A percentile compares a stretch with the other conserved stretches of the same genome.
phyloP scores from a whole-genome alignment of 1,139 yeast species.

The Suhomyces maxii region DNA sequence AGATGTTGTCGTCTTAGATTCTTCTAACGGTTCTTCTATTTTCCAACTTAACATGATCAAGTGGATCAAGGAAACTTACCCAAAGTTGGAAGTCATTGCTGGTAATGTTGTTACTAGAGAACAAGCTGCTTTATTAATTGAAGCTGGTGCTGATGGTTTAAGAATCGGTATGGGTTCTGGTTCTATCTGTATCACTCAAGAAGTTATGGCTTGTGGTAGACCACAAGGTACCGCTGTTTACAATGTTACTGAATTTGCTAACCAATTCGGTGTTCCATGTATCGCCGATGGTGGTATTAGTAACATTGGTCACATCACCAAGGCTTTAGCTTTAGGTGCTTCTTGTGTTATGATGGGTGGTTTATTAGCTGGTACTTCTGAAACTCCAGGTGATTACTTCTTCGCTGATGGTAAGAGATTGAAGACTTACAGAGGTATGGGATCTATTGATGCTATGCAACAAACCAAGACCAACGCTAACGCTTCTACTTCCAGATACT shows the following conservation, averaged over 20 bases:
- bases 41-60: constrained; percentile 92
- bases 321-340: constrained; percentile 96
- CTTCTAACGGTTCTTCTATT: constrained; percentile 95
- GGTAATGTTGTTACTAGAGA: constrained; percentile 99
- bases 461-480: constrained; percentile 84
- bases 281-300: constrained; percentile 99
- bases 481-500: constrained; percentile 97
- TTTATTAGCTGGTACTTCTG: constrained; percentile 96
- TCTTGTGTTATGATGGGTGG: constrained; percentile 99
- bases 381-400: constrained; percentile 98
- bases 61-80: constrained; percentile 82
- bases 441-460: constrained; percentile 99
- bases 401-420: constrained; percentile 98
- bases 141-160: constrained; percentile 96
- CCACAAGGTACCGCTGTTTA: constrained; percentile 98
- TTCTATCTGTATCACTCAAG: constrained; percentile 98
- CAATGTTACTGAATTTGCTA: constrained; percentile 84
- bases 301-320: constrained; percentile 97
- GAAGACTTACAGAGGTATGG: constrained; percentile 99
- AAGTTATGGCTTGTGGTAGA: constrained; percentile 99
- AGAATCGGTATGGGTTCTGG: constrained; percentile 99
- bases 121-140: constrained; percentile 94
- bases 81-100: constrained; percentile 85
- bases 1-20: constrained; percentile 93
- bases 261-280: constrained; percentile 90